Percentiles rank a stretch among this genome's conserved stretches.
Conservation (phyloP, 129 eudicot species). For the Smallanthus sonchifolius region DNA sequence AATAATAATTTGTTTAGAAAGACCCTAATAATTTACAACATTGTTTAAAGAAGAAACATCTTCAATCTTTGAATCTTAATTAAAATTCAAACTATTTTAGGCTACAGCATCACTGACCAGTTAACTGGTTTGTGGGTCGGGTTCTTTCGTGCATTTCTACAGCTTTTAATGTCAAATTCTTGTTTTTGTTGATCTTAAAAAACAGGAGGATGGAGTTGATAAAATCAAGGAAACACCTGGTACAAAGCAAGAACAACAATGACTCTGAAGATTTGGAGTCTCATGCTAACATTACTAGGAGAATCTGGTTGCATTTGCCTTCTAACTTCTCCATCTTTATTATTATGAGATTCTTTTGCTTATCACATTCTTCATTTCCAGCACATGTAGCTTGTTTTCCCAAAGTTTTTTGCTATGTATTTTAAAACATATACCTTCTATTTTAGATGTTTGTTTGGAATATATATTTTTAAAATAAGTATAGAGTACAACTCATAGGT, state of each 20-base stretch:
- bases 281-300: slow-evolving; percentile 6
- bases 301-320: slow-evolving; percentile 15
- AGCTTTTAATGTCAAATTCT: background rate
- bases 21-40: too few relatives aligned
- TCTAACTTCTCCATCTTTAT: slow-evolving; percentile 23
- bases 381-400: background rate
- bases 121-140: background rate
- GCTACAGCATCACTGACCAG: background rate
- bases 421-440: background rate
- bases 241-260: slow-evolving; percentile 22
- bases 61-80: background rate
- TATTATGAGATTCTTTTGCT: slow-evolving; percentile 12
- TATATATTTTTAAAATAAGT: background rate
- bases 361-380: background rate
- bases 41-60: background rate
- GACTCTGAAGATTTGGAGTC: slow-evolving; percentile 23
- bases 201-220: slow-evolving; percentile 34
- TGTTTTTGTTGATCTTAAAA: slow-evolving; percentile 10
- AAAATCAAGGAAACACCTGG: slow-evolving; percentile 29
- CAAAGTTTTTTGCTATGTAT: background rate
- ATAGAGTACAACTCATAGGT: background rate
- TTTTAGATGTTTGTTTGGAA: background rate
- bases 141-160: background rate
- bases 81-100: background rate
- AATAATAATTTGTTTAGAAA: too few relatives aligned